Base-by-base conservation (phyloP, 139 green algal species). In the Coelastrella sp. region DNA sequence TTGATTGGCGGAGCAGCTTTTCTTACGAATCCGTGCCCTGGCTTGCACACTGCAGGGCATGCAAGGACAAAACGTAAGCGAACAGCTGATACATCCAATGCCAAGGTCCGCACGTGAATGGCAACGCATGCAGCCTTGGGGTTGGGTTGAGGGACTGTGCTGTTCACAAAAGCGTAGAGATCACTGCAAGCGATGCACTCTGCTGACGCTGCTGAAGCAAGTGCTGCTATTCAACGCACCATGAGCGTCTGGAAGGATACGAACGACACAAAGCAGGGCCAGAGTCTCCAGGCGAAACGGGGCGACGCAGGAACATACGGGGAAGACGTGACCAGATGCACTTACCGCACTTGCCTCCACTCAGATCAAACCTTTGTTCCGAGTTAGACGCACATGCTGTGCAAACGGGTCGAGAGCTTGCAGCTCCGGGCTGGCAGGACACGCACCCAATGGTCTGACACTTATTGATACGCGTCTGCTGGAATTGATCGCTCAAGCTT, bases 1-100 rank as follows among this genome's bases (percentile, higher is more conserved):
- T 77, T 88, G 60, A 56, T 88, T 77, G 64, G 23, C 0, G 80
- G 65, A 56, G 54, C 82, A 66, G 56, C 17, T 19, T 78, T 66
- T 23, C 65, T 64, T 16, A 88, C 82, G 7, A 65, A 71, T 22
- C 82, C 65, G 77, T 88, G 82, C 11, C 82, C 82, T 64, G 82
- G 82, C 82, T 64, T 77, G 82, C 82, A 88, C 3, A 65, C 65
- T 88, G 82, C 65, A 47, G 22, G 3, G 13, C 19, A 47, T 23
- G 60, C 47, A 22, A 32, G 11, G 13, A 32, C 32, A 83, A 58
- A 57, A 17, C 7, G 54, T 20, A 22, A 20, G 54, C 61, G 8
- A 71, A 10, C 32, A 47, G 32, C 32, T 47, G 1, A 47, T 47
- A 47, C 32, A 47, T 47, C 32, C 32, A 2, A 47, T 47, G 32